phyloP scores from a whole-genome alignment of 148 eudicot genomes.

The Silene conica region DNA sequence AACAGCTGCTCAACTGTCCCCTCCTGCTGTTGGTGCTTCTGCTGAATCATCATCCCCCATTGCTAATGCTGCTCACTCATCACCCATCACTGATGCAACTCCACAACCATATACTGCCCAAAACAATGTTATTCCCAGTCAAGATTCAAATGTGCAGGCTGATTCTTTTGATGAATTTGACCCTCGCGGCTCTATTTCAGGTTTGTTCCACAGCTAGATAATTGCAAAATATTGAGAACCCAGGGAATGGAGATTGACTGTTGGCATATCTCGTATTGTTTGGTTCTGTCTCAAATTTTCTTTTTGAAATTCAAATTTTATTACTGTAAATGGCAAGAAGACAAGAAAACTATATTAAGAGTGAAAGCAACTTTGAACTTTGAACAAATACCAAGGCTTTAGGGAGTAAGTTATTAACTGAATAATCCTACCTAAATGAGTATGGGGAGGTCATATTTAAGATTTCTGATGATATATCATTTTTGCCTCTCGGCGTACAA shows the following conservation, averaged over 20 bases:
- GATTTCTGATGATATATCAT: too few relatives aligned
- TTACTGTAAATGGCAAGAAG: too few relatives aligned
- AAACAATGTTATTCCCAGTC: constrained; percentile 34
- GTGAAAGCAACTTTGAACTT: too few relatives aligned
- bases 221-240: not conserved
- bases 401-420: too few relatives aligned
- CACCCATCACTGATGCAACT: constrained; percentile 25
- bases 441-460: too few relatives aligned
- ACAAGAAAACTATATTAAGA: too few relatives aligned
- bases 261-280: not conserved
- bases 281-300: too few relatives aligned
- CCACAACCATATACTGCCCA: constrained; percentile 47
- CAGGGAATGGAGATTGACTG: not conserved
- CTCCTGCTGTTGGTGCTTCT: constrained; percentile 30
- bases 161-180: constrained; percentile 84
- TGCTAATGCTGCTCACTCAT: constrained; percentile 19
- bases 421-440: too few relatives aligned
- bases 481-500: too few relatives aligned
- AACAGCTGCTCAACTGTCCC: constrained; percentile 52
- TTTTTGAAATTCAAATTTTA: too few relatives aligned
- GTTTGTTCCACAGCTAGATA: constrained; percentile 23
- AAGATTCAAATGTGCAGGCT: constrained; percentile 39
- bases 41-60: constrained; percentile 24
- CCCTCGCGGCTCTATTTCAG: constrained; percentile 71
- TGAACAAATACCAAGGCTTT: too few relatives aligned